Base-by-base conservation (phyloP, 176 grass and related monocot genomes). In the Eragrostis curvula region DNA sequence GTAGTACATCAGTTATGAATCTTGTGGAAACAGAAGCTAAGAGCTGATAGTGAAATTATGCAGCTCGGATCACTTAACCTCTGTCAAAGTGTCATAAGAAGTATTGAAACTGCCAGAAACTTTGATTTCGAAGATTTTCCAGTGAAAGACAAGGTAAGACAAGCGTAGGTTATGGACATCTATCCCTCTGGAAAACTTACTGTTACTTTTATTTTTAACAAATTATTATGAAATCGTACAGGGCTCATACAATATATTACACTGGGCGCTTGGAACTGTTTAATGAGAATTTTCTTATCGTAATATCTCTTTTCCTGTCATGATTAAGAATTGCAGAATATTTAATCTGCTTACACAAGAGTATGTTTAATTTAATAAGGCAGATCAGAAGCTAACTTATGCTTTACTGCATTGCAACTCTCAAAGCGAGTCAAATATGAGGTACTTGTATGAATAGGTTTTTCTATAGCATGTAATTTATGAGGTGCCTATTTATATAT, bases 161-260 rank as follows among this genome's bases (percentile, higher is more conserved):
- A 21, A 49, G 29, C 46, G 76, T 17, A 70, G 58, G 48, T 82
- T 51, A 36, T 10, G 21, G 24, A n/a, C 8, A 60, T 74, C 56
- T 78, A 16, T 83, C 47, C 32, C 32, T 36, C 32, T 36, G 32
- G 32, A 36, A 36, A 36, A 21, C 66, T 36, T 80, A 75, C 56
- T 39, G 9, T 77, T 55, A 53, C 8, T 11, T 66, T 55, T 66
- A 39, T 15, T 66, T 70, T 9, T 24, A 43, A 20, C 32, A 36
- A 36, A 36, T 36, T 78, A 88, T 49, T 50, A 27, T 85, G 78
- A 83, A 59, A 74, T 80, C 76, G 8, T 40, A 39, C 86, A 92
- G 96, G 96, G 96, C 65, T 94, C 96, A 27, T 99, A 99, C 53
- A 96, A 96, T 99, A 93, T 99, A 96, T 86, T 99, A 99, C 77